A percentile compares a stretch with the other conserved stretches of the same genome.
phyloP scores from a whole-genome alignment of 1,139 yeast species.

The Magnusiomyces fungicola region DNA sequence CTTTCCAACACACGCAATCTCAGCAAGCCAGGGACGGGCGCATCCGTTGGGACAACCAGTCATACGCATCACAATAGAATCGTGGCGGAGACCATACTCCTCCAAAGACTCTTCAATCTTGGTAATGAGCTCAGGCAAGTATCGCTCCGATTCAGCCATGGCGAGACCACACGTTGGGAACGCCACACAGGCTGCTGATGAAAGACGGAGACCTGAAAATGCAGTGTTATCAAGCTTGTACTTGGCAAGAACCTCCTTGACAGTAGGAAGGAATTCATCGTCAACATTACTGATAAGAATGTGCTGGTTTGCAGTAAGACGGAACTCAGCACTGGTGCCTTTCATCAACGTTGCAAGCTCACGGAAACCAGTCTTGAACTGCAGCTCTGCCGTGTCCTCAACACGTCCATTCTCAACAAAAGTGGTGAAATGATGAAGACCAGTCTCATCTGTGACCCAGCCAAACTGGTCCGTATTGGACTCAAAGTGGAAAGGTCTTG shows the following conservation, averaged over 20 bases:
- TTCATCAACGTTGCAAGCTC: conserved; percentile 67
- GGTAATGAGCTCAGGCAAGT: conserved; percentile 72
- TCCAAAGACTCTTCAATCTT: conserved; percentile 81
- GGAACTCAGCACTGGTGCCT: conserved; percentile 64
- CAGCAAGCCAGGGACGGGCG: conserved; percentile 98
- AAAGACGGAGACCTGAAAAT: conserved; percentile 75
- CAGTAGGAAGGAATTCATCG: conserved; percentile 55
- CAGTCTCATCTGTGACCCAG: conserved; percentile 86
- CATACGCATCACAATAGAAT: conserved; percentile 95
- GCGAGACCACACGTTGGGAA: conserved; percentile 99
- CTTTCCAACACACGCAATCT: conserved; percentile 91
- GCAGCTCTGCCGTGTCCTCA: conserved; percentile 83
- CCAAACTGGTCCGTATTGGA: conserved; percentile 91
- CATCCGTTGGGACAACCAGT: conserved; percentile 99
- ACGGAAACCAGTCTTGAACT: conserved; percentile 81
- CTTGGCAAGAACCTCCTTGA: conserved; percentile 58
- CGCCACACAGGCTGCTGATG: conserved; percentile 96
- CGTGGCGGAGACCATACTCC: conserved; percentile 90
- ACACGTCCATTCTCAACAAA: conserved; percentile 97
- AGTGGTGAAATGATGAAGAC: conserved; percentile 83
- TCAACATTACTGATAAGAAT: conserved; percentile 65
- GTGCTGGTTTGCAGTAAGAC: conserved; percentile 96
- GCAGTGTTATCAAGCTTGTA: conserved; percentile 80
- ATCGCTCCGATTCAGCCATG: conserved; percentile 97
- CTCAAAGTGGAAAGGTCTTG: conserved; percentile 66